Evolutionary conservation across 2,329 filamentous ascomycete species (phyloP), one percentile per base, ranked within the genome.

Genomic region (Neurospora crassa): DNA sequence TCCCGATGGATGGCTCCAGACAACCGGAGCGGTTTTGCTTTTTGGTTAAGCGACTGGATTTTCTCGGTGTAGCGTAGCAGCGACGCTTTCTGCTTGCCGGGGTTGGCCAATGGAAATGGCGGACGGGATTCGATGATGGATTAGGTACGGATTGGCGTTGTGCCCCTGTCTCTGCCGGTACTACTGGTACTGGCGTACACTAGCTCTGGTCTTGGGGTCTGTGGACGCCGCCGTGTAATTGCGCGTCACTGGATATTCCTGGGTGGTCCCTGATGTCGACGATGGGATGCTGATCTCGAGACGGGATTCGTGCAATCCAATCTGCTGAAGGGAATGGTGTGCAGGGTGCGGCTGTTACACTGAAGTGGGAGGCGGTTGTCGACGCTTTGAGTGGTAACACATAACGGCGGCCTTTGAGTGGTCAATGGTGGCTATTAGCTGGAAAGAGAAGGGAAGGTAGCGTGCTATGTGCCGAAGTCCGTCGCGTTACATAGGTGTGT

Each of bases 351-450:
- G 47, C 47, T 63, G 53, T 63, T 63, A 63, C 53, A 63, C 53
- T 34, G 53, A 63, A 63, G 40, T 70, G 70, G 69, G 40, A 67
- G 59, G 68, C 37, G 67, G 69, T 18, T 42, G 63, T 29, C 20
- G 67, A 70, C 42, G 72, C 67, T 45, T 68, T 71, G 67, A 68
- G 47, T 29, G 29, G 29, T 72, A 70, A 69, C 71, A 73, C 74
- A 72, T 71, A 68, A 73, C 72, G 72, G 68, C 70, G 68, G 53
- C 41, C 43, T 74, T 69, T 73, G 70, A 74, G 29, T 75, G 75
- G 73, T 72, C 75, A 74, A 72, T 74, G 45, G 70, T 42, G 34
- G 40, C n/a, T 45, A 34, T 37, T 63, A 37, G 45, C 47, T 63
- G 43, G 53, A 63, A 34, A 63, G 29, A 63, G 47, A 16, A 34